A percentile compares a stretch with the other conserved stretches of the same genome.
Conservation (phyloP, 148 eudicot species). For the Cornus kousa region DNA sequence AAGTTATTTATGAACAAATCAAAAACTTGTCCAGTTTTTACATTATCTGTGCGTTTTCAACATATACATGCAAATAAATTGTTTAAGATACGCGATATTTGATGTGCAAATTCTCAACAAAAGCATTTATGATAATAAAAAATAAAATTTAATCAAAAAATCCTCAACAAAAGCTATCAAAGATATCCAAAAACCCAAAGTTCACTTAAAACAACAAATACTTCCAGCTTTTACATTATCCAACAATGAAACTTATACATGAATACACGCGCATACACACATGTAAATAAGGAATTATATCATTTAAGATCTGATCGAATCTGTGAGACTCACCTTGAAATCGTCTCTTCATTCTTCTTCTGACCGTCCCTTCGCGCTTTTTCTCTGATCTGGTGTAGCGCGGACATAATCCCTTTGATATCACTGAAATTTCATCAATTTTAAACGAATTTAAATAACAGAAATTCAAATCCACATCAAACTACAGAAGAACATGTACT, state of each 20-base stretch:
- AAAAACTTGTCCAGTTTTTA: not conserved
- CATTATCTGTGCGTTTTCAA: not conserved
- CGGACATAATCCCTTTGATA: constrained; percentile 76
- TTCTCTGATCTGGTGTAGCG: constrained; percentile 69
- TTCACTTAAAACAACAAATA: no score
- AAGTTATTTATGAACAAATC: not conserved
- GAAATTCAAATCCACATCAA: not conserved
- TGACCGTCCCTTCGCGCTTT: constrained; percentile 78
- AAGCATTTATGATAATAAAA: no score
- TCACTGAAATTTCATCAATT: constrained; percentile 51
- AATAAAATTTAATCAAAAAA: no score
- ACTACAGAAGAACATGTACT: not conserved
- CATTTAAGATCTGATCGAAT: not conserved
- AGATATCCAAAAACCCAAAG: no score
- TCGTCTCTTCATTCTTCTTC: constrained; percentile 90
- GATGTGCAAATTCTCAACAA: no score
- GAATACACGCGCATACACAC: not conserved
- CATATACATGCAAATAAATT: no score
- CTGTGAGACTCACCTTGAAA: constrained; percentile 54
- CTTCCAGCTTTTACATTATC: no score
- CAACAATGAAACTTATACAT: not conserved
- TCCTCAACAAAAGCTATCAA: no score
- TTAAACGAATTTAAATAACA: not conserved
- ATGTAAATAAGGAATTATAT: not conserved
- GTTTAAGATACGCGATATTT: no score